phyloP scores from a whole-genome alignment of 1,284 basidiomycete species.

The Ustilago curta region DNA sequence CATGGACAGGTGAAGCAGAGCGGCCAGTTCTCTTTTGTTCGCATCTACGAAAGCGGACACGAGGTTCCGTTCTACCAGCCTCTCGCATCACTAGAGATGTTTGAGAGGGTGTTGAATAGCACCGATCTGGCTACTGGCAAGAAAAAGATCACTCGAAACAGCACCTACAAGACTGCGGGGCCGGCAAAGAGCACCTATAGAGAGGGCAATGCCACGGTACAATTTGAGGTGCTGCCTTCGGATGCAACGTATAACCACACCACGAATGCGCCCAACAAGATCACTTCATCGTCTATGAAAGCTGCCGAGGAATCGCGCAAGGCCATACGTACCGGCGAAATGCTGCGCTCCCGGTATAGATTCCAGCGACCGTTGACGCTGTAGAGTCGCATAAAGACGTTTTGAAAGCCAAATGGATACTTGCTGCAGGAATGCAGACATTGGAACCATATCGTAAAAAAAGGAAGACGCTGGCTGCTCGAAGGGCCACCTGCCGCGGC shows the following conservation, averaged over 20 bases:
- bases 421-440: too few relatives aligned
- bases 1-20: conserved; percentile 54
- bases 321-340: conserved; percentile 16
- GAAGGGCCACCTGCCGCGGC: too few relatives aligned
- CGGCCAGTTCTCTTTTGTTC: conserved; percentile 50
- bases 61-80: conserved; percentile 62
- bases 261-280: conserved; percentile 37
- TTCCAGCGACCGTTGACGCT: conserved; percentile 28
- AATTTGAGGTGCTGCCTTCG: conserved; percentile 23
- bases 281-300: background rate
- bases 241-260: conserved; percentile 45
- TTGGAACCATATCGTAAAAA: too few relatives aligned
- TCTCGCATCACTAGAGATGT: conserved; percentile 43
- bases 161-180: conserved; percentile 34
- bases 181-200: conserved; percentile 35
- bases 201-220: conserved; percentile 49
- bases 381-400: conserved; percentile 3
- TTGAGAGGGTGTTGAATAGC: conserved; percentile 43
- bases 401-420: background rate
- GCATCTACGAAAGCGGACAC: conserved; percentile 58
- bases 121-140: conserved; percentile 50
- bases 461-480: too few relatives aligned
- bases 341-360: conserved; percentile 30
- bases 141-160: conserved; percentile 12
- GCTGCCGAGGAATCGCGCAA: conserved; percentile 1